Base-by-base conservation (phyloP, 768 basidiomycete genomes). In the Mycena indigotica region DNA sequence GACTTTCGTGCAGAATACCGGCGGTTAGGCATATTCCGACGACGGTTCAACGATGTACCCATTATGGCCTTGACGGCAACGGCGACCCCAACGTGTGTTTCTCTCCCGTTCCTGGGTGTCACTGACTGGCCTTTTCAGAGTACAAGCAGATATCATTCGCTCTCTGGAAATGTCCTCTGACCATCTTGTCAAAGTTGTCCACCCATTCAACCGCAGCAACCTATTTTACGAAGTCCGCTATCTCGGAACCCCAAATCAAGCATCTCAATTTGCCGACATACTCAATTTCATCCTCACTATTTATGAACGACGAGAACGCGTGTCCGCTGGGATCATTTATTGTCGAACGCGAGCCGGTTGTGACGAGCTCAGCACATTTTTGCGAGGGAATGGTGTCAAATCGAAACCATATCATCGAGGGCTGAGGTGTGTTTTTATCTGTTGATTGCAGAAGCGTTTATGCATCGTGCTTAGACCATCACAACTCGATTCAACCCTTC, bases 21-120 rank as follows among this genome's bases (percentile, higher is more conserved):
- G 41, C 80, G 76, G 24, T 77, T 95, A 23, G 92, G 91, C 4
- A 68, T 73, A 35, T 89, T 95, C 68, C 82, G 92, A 1, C 75
- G 81, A 32, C 77, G 75, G 26, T 93, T 86, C 65, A 80, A 80
- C 1, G 75, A 79, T 55, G 82, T 93, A 3, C 92, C 93, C 0
- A 87, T 95, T 63, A 94, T 93, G 89, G 92, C 92, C 3, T 71
- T 94, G 35, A 94, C 91, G 1, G 91, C 92, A 2, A 91, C 89
- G 15, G 91, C 92, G 2, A 94, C 92, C 5, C 70, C 84, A 40
- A 70, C 72, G 89, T 91, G 69, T 25, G 82, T 69, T 13, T 21
- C 21, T 48, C 2, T 19, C 45, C 1, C 24, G 16, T 3, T 50
- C 8, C 21, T 19, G 5, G 23, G 15, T 23, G 16, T n/a, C 24